Conservation (phyloP, 108 stramenopile genomes). For the Cyclostephanos invisitatus region DNA sequence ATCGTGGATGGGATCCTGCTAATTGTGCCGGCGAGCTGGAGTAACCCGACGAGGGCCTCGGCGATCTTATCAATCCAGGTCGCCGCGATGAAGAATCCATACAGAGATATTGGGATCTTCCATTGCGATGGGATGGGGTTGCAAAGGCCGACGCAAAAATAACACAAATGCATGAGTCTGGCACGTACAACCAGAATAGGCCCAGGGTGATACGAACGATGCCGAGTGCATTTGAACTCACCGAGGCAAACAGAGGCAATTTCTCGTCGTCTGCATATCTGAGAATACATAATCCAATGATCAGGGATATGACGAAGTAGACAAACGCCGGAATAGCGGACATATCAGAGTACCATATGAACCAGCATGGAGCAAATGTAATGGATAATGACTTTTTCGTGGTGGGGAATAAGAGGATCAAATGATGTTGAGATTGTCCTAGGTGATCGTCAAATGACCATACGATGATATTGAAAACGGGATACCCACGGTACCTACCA, state of each 20-base stretch:
- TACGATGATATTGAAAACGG: not conserved
- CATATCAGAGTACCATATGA: slow-evolving; percentile 40
- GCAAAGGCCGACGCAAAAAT: not conserved
- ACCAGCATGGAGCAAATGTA: slow-evolving; percentile 41
- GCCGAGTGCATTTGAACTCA: slow-evolving; percentile 8
- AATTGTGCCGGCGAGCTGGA: slow-evolving; percentile 58
- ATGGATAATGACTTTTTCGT: slow-evolving; percentile 30
- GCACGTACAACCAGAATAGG: not conserved
- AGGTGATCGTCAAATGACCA: not conserved
- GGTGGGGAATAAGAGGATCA: not conserved
- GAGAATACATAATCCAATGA: slow-evolving; percentile 20
- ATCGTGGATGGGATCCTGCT: slow-evolving; percentile 51
- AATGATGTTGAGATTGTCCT: not conserved
- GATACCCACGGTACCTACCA: not conserved
- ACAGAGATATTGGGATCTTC: slow-evolving; percentile 40
- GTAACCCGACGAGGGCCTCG: slow-evolving; percentile 53
- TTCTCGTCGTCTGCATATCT: slow-evolving; percentile 45
- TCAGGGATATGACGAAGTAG: slow-evolving; percentile 6
- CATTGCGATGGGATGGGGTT: not conserved
- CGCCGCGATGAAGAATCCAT: slow-evolving; percentile 59
- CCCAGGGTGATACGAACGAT: not conserved
- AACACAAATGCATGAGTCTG: not conserved
- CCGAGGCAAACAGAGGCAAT: slow-evolving; percentile 35
- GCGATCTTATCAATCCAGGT: slow-evolving; percentile 77
- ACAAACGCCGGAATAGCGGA: slow-evolving; percentile 9